Percentiles rank a stretch among this genome's conserved stretches.
Evolutionary conservation across 2,329 filamentous ascomycete species (phyloP).

Genomic region (Fusarium domesticum): DNA sequence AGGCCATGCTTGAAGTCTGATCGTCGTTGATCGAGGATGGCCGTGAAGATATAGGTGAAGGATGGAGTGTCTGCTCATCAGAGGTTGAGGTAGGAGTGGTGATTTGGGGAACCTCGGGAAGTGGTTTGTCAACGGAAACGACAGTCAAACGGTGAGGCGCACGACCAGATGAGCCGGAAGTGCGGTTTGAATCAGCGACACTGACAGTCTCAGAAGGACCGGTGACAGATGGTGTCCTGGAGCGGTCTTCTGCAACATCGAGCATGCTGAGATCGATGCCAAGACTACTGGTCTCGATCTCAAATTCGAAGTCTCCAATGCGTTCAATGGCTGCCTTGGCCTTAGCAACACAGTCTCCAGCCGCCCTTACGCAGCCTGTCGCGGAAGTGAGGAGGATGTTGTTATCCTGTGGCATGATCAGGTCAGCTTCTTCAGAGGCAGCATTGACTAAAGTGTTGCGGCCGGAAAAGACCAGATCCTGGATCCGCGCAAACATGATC

Average conservation of each 20-base stretch:
- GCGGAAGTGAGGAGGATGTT: slow-evolving; percentile 72
- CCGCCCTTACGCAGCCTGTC: slow-evolving; percentile 83
- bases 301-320: slow-evolving; percentile 87
- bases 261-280: slow-evolving; percentile 55
- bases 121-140: slow-evolving; percentile 61
- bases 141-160: slow-evolving; percentile 39
- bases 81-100: slow-evolving; percentile 35
- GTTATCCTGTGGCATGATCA: slow-evolving; percentile 78
- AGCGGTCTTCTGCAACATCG: slow-evolving; percentile 39
- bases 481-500: slow-evolving; percentile 75
- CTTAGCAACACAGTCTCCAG: slow-evolving; percentile 87
- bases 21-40: slow-evolving; percentile 44
- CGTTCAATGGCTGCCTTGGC: slow-evolving; percentile 81
- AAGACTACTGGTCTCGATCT: slow-evolving; percentile 58
- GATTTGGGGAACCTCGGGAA: slow-evolving; percentile 61
- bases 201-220: slow-evolving; percentile 38
- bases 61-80: slow-evolving; percentile 30
- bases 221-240: slow-evolving; percentile 32
- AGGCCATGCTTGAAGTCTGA: slow-evolving; percentile 41
- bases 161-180: slow-evolving; percentile 36
- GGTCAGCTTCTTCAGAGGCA: slow-evolving; percentile 68
- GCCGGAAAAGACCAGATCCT: slow-evolving; percentile 76
- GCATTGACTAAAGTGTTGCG: slow-evolving; percentile 71
- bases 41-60: slow-evolving; percentile 40
- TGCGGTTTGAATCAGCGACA: slow-evolving; percentile 39